Base-by-base conservation (phyloP, 2,329 filamentous ascomycete species). In the Colletotrichum chlorophyti region DNA sequence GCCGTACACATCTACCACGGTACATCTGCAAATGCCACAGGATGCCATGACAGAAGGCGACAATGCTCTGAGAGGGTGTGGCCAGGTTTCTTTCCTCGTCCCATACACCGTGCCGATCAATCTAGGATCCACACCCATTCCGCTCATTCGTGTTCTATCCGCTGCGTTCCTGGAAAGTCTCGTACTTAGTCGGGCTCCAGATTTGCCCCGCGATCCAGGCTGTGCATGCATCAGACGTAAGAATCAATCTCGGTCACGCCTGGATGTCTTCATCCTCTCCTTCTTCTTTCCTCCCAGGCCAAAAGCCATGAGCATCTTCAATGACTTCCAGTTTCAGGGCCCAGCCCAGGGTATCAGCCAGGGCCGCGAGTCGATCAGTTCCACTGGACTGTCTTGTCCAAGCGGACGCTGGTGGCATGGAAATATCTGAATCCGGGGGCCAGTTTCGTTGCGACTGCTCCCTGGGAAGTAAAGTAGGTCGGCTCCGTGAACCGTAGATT, bases 181-280 rank as follows among this genome's bases (percentile, higher is more conserved):
- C 43, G 55, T 53, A 26, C 43, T 41, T 40, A 21, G 19, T 34
- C 24, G 17, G 52, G 43, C 12, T 41, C 57, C 51, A 41, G 31
- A 41, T 23, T 32, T 57, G 57, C 57, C 57, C 43, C 57, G 43
- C 38, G 57, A 60, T 55, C 38, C 45, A 45, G 57, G 57, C 55
- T 55, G 51, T 59, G 55, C 55, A 59, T 49, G 55, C 38, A 48
- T 40, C 42, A 24, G 35, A 31, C 40, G 43, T 49, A 37, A 34
- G 41, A 17, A 49, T 45, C 45, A 50, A 57, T 57, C 40, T 60
- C 43, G 43, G 51, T 34, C 37, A 45, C 45, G 45, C 43, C 51
- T 57, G n/a, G n/a, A n/a, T n/a, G n/a, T n/a, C n/a, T n/a, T n/a
- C n/a, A n/a, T n/a, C n/a, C n/a, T n/a, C n/a, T n/a, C n/a, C n/a